Evolutionary conservation across 2,329 filamentous ascomycete genomes (phyloP), one percentile per base, ranked within the genome.

Genomic region (Hypoxylon sp.): DNA sequence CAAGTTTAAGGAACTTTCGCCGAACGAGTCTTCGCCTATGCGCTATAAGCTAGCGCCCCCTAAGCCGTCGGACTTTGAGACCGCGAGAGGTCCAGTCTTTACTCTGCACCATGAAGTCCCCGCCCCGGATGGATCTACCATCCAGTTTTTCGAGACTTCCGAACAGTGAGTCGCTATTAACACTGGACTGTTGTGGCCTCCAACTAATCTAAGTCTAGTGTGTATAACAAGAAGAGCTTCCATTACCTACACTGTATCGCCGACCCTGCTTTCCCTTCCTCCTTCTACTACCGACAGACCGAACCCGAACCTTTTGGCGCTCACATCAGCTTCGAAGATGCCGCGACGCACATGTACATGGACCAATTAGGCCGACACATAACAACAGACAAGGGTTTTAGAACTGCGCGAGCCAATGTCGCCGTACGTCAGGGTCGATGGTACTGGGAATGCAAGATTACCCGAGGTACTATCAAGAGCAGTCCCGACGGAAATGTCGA

Each of bases 361-460:
- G 91, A 93, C 74, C 87, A 87, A 66, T 85, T 87, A 36, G 93
- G 90, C 6, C 87, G 86, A 18, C 89, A 93, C 50, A 88, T 97
- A 55, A 97, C 92, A 0, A 97, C 96, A 12, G 90, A 95, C 71
- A 97, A 97, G 78, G 94, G 96, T 7, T 97, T 96, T 84, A 87
- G 96, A 63, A 96, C 95, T 84, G 91, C 92, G 1, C 88, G 95
- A 38, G 93, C 93, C 11, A 99, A 99, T 73, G 91, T 98, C 0
- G 93, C 92, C 22, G 92, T 94, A 3, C 85, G 96, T 46, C 92
- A 98, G 78, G 96, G 96, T 0, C 87, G 92, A 30, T 93, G 93
- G 83, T 99, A 96, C 78, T 99, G 93, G 84, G 96, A 99, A 79
- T 93, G 95, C 78, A 94, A 92, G 74, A 88, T 99, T 56, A 90